A percentile compares a stretch with the other conserved stretches of the same genome.
These are phyloP conservation scores for Trypanosoma caninum DNA, from an alignment of 208 protist genomes.

Conservation along the genomic window DNA sequence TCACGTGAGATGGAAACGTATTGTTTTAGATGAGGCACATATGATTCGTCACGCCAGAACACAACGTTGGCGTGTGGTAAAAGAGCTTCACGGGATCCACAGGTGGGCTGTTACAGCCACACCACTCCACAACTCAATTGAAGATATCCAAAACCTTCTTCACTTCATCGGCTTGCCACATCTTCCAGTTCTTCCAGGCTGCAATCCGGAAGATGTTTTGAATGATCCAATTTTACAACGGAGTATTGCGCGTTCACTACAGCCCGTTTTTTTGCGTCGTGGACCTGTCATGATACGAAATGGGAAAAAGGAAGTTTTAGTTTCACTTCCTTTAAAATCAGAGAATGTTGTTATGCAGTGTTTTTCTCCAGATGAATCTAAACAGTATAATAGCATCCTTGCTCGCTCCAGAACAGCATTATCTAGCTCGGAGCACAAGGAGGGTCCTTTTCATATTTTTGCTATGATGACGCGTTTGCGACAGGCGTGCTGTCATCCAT, in stretches of 20 bases:
- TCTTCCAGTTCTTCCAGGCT: conserved; percentile 71
- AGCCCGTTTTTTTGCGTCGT: conserved; percentile 81
- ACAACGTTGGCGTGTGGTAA: conserved; percentile 74
- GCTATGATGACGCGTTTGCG: conserved; percentile 93
- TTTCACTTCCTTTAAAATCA: conserved; percentile 75
- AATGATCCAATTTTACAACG: conserved; percentile 74
- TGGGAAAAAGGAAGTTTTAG: conserved; percentile 70
- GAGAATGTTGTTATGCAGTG: conserved; percentile 61
- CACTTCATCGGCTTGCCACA: conserved; percentile 76
- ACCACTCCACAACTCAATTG: conserved; percentile 92
- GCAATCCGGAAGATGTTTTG: conserved; percentile 68
- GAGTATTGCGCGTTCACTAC: conserved; percentile 81
- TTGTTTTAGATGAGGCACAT: conserved; percentile 95
- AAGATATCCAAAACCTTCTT: conserved; percentile 91
- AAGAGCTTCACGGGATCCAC: conserved; percentile 76
- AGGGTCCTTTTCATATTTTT: conserved; percentile 88
- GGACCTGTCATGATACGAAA: conserved; percentile 88
- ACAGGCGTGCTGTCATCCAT: conserved; percentile 91
- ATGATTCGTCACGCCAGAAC: conserved; percentile 90
- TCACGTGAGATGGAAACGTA: conserved; percentile 88
- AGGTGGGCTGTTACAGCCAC: conserved; percentile 93
- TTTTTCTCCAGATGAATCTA: conserved; percentile 70
- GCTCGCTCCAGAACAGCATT: conserved; percentile 70
- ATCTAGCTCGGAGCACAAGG: conserved; percentile 51
- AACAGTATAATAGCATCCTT: conserved; percentile 87